phyloP scores from a whole-genome alignment of 2,329 filamentous ascomycete species.

The Apiospora phragmitis region DNA sequence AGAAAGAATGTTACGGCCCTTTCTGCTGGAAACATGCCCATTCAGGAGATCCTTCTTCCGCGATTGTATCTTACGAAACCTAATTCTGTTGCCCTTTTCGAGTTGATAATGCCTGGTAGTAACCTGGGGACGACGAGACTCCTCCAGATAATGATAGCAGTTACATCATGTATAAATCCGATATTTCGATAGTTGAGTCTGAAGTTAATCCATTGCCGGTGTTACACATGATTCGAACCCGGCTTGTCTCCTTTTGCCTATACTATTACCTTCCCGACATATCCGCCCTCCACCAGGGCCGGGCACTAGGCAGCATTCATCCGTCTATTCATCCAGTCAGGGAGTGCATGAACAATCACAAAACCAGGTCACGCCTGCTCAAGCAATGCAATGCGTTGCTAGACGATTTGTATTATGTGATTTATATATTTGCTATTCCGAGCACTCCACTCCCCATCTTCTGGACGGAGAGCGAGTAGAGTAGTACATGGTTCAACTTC shows the following conservation, averaged over 20 bases:
- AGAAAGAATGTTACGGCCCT: background rate
- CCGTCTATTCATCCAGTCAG: no score
- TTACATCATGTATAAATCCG: no score
- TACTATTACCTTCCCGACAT: no score
- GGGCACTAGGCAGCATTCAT: background rate
- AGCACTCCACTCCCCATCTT: background rate
- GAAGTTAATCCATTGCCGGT: background rate
- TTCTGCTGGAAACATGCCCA: background rate
- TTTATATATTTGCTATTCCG: background rate
- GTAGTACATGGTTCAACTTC: background rate
- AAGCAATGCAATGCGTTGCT: background rate
- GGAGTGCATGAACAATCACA: background rate
- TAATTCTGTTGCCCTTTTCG: background rate
- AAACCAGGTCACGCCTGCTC: background rate
- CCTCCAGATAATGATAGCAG: background rate
- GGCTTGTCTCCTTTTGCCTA: background rate
- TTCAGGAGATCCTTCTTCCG: background rate
- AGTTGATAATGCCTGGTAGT: background rate
- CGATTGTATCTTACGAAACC: background rate
- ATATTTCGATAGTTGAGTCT: background rate
- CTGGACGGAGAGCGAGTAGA: background rate
- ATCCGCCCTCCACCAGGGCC: background rate
- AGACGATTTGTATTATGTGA: background rate
- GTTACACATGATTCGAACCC: background rate
- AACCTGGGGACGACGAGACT: background rate